Conservation (phyloP, 108 stramenopile genomes). For the Seminavis robusta region DNA sequence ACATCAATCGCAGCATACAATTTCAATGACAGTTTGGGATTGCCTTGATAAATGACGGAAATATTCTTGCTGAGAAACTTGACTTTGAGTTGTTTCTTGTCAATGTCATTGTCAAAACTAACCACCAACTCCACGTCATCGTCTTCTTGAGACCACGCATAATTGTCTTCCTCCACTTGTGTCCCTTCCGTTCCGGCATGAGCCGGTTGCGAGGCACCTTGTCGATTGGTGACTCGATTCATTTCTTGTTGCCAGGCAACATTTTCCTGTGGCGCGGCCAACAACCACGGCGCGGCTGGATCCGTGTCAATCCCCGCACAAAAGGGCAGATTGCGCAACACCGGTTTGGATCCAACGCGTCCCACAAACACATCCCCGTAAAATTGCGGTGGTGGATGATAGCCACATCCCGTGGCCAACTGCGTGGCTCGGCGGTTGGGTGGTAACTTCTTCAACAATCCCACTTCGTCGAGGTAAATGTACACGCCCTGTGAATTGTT, state of each 20-base stretch:
- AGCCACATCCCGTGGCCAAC: conserved; percentile 55
- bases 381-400: conserved; percentile 74
- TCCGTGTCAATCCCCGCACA: conserved; percentile 39
- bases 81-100: conserved; percentile 43
- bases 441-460: conserved; percentile 74
- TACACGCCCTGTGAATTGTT: conserved; percentile 62
- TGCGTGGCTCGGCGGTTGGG: conserved; percentile 51
- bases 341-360: conserved; percentile 36
- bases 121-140: conserved; percentile 68
- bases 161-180: conserved; percentile 45
- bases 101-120: conserved; percentile 15
- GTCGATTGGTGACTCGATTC: conserved; percentile 51
- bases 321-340: conserved; percentile 44
- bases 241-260: conserved; percentile 51
- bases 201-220: conserved; percentile 31
- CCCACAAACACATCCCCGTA: conserved; percentile 83
- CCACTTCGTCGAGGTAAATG: conserved; percentile 84
- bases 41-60: conserved; percentile 27
- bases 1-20: conserved; percentile 58
- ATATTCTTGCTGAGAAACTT: conserved; percentile 41
- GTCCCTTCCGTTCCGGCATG: conserved; percentile 63
- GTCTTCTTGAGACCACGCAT: conserved; percentile 68
- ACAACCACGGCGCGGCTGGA: conserved; percentile 59
- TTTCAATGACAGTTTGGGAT: conserved; percentile 26
- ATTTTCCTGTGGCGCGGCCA: conserved; percentile 62